Evolutionary conservation across 2,329 filamentous ascomycete species (phyloP), one percentile per base, ranked within the genome.

Genomic region (Paraconiothyrium brasiliense): DNA sequence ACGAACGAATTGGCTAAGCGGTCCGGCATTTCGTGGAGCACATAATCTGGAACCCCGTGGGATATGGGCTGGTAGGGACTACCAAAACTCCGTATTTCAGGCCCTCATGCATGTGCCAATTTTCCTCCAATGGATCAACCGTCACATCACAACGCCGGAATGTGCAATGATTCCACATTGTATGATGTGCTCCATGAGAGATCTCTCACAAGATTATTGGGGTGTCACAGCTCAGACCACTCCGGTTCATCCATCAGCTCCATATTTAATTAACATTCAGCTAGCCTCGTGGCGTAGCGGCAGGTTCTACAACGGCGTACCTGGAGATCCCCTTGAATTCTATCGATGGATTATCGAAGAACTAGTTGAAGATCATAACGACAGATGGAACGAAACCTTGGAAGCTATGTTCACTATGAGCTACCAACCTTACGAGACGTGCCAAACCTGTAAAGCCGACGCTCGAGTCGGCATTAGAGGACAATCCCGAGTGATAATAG

Each of bases 61-160:
- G 14, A 52, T 52, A 20, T 20, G 20, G 20, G 20, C 20, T 20
- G 20, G 20, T 20, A 20, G 20, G 20, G 20, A 20, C 16, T 41
- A 52, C 13, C 34, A 39, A 9, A 52, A 41, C 4, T 16, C n/a
- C 4, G 22, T 41, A 1, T 41, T 24, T 41, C 50, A 52, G 20
- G 20, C 50, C 41, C 50, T 52, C 49, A 39, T 41, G 35, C 50
- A 41, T n/a, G 27, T 35, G n/a, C 35, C 50, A 4, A 52, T 52
- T 4, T 52, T 52, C 34, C 34, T 52, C 13, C 16, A 41, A 4
- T 52, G 50, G 50, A 41, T 52, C n/a, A 5, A n/a, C 27, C 16
- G 32, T 10, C 50, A 52, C n/a, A 1, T 8, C 16, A n/a, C 6
- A 13, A 27, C 16, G 10, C 4, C 16, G 3, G 32, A 51, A 2